Base-by-base conservation (phyloP, 768 basidiomycete genomes). In the Postia placenta region DNA sequence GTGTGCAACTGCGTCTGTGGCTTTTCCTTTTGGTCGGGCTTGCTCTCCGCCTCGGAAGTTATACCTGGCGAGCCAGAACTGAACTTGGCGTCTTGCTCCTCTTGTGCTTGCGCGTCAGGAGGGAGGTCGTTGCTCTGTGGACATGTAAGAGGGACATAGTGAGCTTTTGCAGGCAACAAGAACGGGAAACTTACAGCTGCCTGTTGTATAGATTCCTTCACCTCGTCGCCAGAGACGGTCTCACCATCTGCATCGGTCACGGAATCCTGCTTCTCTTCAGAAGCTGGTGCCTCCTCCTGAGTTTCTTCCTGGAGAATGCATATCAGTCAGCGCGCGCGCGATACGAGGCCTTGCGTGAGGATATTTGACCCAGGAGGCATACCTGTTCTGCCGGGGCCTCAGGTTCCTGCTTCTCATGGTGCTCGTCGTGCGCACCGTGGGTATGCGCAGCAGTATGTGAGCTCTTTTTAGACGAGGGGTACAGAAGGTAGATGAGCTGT, bases 171-270 rank as follows among this genome's bases (percentile, higher is more conserved):
- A 33, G 30, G 17, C 33, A 46, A 24, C 33, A 33, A 38, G 20
- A 17, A 11, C 5, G 11, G 17, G 22, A 15, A 36, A n/a, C 59
- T 40, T 24, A 64, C 62, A 39, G 54, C 48, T 14, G 60, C 57
- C 43, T 56, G 55, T n/a, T 51, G 36, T 22, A 55, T 39, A 22
- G 62, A 64, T n/a, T 48, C 59, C 42, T 59, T 52, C 44, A 61
- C 52, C 27, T 64, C 59, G 37, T 62, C 56, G 26, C 51, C 56
- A 1, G 62, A 49, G 12, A 55, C 58, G 41, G 58, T 60, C n/a
- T 50, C 57, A 39, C 61, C 62, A 27, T 64, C 62, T 11, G 49
- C 55, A 26, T 64, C 62, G 7, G 61, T 55, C 26, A 60, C 30
- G 24, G 28, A 20, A 17, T 38, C 46, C 46, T 47, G 36, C 46